A percentile compares a stretch with the other conserved stretches of the same genome.
phyloP scores from a whole-genome alignment of 2,329 filamentous ascomycete genomes.

The Capronia coronata region DNA sequence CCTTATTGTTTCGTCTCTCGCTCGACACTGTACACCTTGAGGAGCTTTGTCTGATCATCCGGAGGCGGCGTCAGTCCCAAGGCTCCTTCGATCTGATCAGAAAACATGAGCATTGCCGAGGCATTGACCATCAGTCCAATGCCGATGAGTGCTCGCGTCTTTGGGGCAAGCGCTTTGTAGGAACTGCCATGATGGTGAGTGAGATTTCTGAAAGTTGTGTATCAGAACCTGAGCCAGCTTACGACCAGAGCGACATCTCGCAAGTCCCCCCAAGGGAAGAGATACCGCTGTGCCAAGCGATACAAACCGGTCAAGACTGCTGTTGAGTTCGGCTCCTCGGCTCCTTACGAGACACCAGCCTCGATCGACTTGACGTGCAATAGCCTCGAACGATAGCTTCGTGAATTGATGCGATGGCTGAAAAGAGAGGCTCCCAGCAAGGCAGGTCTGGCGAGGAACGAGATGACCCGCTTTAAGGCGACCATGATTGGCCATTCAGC shows the following conservation, averaged over 20 bases:
- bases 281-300: too few species aligned
- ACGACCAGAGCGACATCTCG: conserved; percentile 26
- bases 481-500: too few species aligned
- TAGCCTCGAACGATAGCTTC: too few species aligned
- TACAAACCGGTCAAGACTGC: neutral
- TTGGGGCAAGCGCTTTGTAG: conserved; percentile 26
- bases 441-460: too few species aligned
- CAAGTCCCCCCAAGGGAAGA: neutral
- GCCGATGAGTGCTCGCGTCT: conserved; percentile 26
- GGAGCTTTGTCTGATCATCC: conserved; percentile 15
- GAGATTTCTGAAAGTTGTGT: too few species aligned
- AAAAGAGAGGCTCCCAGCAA: too few species aligned
- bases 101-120: conserved; percentile 24
- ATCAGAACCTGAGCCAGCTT: too few species aligned
- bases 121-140: conserved; percentile 27
- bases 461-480: too few species aligned
- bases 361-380: too few species aligned
- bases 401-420: too few species aligned
- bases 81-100: conserved; percentile 26
- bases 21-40: conserved; percentile 17
- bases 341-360: too few species aligned
- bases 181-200: conserved; percentile 15
- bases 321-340: neutral
- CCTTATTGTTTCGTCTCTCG: conserved; percentile 15
- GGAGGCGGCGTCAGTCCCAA: conserved; percentile 21